Percentiles rank a stretch among this genome's conserved stretches.
Conservation (phyloP, 495 filamentous ascomycete species). For the Xeromyces bisporus region DNA sequence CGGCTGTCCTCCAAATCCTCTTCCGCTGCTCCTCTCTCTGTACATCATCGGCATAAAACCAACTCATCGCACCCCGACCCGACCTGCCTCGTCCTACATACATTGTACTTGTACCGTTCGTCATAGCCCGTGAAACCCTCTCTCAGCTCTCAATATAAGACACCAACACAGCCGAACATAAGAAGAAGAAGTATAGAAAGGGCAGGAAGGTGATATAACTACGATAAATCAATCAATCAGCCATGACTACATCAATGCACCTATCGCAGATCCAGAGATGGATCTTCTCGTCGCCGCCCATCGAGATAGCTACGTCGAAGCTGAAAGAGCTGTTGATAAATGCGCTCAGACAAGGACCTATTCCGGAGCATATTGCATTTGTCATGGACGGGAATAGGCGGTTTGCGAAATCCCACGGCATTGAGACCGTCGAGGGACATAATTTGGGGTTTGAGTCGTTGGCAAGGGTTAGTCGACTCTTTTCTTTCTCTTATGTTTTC, state of each 20-base stretch:
- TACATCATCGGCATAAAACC: too few species aligned
- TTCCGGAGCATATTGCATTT: slow-evolving; percentile 89
- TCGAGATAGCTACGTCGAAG: slow-evolving; percentile 60
- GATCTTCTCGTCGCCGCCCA: slow-evolving; percentile 75
- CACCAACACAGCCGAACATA: too few species aligned
- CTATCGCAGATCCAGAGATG: slow-evolving; percentile 65
- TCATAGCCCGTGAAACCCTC: too few species aligned
- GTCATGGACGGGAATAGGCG: slow-evolving; percentile 97
- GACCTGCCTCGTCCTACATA: too few species aligned
- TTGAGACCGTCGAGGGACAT: slow-evolving; percentile 96
- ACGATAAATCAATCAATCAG: slow-evolving; percentile 3
- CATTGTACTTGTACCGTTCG: too few species aligned
- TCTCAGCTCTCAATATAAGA: too few species aligned
- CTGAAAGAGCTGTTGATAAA: slow-evolving; percentile 71
- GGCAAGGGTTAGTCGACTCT: slow-evolving; percentile 41
- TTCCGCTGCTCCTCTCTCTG: too few species aligned
- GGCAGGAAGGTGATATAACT: slow-evolving; percentile 1
- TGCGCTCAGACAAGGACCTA: slow-evolving; percentile 71
- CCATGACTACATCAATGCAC: slow-evolving; percentile 40
- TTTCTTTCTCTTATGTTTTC: slow-evolving; percentile 1
- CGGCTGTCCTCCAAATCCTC: too few species aligned
- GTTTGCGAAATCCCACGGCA: slow-evolving; percentile 74
- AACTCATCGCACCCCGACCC: too few species aligned
- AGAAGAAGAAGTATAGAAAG: too few species aligned
- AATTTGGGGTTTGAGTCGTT: slow-evolving; percentile 90